Base-by-base conservation (phyloP, 768 basidiomycete species). In the Suillus luteus region DNA sequence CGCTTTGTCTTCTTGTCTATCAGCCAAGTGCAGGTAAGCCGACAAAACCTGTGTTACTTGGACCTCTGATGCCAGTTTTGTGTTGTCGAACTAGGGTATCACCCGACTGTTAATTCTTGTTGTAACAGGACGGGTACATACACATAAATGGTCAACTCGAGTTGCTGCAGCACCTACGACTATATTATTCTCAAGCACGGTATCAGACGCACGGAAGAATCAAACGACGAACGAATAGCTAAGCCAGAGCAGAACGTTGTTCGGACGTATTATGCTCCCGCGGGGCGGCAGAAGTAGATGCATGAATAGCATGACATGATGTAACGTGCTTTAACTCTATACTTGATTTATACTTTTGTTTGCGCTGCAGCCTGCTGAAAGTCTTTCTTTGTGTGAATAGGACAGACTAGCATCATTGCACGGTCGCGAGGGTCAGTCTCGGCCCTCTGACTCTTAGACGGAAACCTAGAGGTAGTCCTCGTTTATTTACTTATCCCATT, bases 81-180 rank as follows among this genome's bases (percentile, higher is more conserved):
- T 48, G 27, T 46, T 41, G 2, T 60, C 31, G 12, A 43, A 44
- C 22, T 19, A 77, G 76, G 64, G 62, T 17, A 72, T 77, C 43
- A 66, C 74, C 0, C 71, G 72, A 10, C 27, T 71, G 14, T 63
- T 76, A 27, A 77, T 77, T 33, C 71, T 76, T n/a, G 74, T 77
- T 41, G 70, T 71, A 5, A 64, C 66, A 24, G 76, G 76, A 11
- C 66, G 66, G 24, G 71, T 70, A 14, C 72, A 65, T 67, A 33
- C 66, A 38, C 44, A 40, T 40, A 17, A 48, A 19, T 43, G 24
- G 51, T 52, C 31, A 9, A 11, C 15, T 8, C 15, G 17, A 33
- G 9, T 19, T 19, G 15, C 27, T 33, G 49, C 15, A 31, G 7
- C 27, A 17, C 49, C 27, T 17, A 33, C 31, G 7, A 11, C 51